Percentiles rank a stretch among this genome's conserved stretches.
These are phyloP conservation scores for Mycena amicta DNA, from an alignment of 768 basidiomycete genomes.

Conservation along the genomic window DNA sequence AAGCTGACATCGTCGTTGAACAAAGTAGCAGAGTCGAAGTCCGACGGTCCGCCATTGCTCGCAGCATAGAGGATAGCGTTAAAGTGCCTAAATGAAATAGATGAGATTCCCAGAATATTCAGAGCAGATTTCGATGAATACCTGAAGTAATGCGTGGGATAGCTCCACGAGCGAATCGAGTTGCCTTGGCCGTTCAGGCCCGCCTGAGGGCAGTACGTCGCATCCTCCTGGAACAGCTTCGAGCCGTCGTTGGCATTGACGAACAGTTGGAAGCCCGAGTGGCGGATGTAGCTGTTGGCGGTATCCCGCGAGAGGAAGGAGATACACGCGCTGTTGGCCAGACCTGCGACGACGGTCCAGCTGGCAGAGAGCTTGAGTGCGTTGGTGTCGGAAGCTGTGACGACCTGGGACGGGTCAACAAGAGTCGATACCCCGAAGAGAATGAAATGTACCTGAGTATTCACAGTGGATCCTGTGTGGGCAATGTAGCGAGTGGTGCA, in stretches of 20 bases:
- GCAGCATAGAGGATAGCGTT: not conserved
- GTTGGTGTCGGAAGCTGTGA: not conserved
- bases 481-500: not conserved
- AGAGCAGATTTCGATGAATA: too few species aligned
- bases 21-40: not conserved
- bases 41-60: not conserved
- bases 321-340: not conserved
- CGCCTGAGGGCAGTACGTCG: conserved; percentile 2
- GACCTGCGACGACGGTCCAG: conserved; percentile 4
- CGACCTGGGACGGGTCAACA: too few species aligned
- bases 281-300: not conserved
- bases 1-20: conserved; percentile 7
- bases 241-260: conserved; percentile 1
- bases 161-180: not conserved
- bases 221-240: conserved; percentile 1
- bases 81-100: too few species aligned
- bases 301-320: conserved; percentile 1
- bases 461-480: not conserved
- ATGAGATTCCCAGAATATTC: too few species aligned
- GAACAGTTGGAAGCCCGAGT: not conserved
- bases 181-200: not conserved
- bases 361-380: not conserved
- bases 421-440: too few species aligned
- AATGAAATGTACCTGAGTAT: too few species aligned
- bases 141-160: conserved; percentile 2